These are phyloP conservation scores for Wolfiporia cocos DNA, from an alignment of 1,284 basidiomycete species.

Conservation along the genomic window DNA sequence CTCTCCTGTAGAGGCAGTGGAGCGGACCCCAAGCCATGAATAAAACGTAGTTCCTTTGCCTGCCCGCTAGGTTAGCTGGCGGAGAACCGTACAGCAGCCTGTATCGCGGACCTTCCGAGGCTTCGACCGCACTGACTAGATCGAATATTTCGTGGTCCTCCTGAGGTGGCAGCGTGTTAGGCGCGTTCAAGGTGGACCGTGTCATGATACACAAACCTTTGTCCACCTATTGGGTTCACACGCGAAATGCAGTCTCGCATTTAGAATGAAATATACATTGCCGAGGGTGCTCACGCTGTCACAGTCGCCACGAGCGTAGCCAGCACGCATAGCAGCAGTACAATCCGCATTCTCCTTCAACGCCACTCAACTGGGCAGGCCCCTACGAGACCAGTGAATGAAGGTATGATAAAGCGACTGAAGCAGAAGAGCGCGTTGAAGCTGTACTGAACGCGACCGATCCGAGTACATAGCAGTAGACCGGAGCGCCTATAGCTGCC, in stretches of 20 bases:
- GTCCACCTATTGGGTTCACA: constrained; percentile 51
- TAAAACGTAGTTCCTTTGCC: constrained; percentile 89
- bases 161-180: constrained; percentile 29
- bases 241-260: no score
- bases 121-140: constrained; percentile 80
- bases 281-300: constrained; percentile 27
- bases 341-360: background rate
- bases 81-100: constrained; percentile 3
- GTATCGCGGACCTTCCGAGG: constrained; percentile 59
- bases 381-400: no score
- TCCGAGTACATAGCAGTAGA: no score
- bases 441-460: no score
- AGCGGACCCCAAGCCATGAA: constrained; percentile 72
- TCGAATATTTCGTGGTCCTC: constrained; percentile 96
- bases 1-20: constrained; percentile 64
- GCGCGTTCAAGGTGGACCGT: background rate
- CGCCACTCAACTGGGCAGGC: background rate
- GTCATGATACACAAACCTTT: constrained; percentile 40
- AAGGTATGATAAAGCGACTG: no score
- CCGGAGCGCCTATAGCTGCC: no score
- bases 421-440: no score
- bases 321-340: constrained; percentile 27
- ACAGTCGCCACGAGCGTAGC: constrained; percentile 26
- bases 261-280: no score
- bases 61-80: constrained; percentile 19